Evolutionary conservation across 257 asterid genomes (phyloP).

Genomic region (Cordia subcordata): DNA sequence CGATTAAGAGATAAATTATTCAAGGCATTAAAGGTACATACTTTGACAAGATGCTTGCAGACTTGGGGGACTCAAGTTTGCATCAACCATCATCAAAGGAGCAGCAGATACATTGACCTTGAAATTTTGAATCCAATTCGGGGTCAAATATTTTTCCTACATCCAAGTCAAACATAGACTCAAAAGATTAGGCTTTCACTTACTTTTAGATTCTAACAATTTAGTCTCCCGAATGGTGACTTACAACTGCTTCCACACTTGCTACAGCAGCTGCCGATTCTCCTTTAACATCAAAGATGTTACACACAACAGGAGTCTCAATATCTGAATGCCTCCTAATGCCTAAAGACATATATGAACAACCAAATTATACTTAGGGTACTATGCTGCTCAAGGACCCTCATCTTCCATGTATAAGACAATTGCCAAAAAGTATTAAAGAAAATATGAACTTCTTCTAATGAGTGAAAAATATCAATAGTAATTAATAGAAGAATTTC

Average conservation of each 20-base stretch:
- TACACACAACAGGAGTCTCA: conserved; percentile 70
- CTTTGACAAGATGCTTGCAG: conserved; percentile 67
- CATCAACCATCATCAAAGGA: conserved; percentile 81
- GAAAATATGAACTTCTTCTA: too few relatives aligned
- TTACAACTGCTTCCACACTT: conserved; percentile 73
- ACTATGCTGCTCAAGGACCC: too few relatives aligned
- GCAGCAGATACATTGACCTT: conserved; percentile 46
- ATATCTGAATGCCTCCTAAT: conserved; percentile 56
- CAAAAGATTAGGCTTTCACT: background rate
- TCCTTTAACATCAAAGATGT: conserved; percentile 74
- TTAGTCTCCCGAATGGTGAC: conserved; percentile 17
- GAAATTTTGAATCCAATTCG: conserved; percentile 73
- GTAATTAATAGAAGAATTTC: too few relatives aligned
- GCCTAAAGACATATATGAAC: conserved; percentile 37
- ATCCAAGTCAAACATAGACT: conserved; percentile 13
- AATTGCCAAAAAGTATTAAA: too few relatives aligned
- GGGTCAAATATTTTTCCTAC: conserved; percentile 82
- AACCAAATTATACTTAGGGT: background rate
- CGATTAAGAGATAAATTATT: background rate
- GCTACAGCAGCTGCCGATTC: conserved; percentile 92
- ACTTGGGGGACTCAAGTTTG: conserved; percentile 67
- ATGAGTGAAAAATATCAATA: too few relatives aligned
- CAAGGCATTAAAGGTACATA: conserved; percentile 20
- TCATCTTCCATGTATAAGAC: too few relatives aligned
- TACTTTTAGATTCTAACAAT: conserved; percentile 10